These are phyloP conservation scores for Nigrospora sphaerica DNA, from an alignment of 2,329 filamentous ascomycete species.

Conservation along the genomic window DNA sequence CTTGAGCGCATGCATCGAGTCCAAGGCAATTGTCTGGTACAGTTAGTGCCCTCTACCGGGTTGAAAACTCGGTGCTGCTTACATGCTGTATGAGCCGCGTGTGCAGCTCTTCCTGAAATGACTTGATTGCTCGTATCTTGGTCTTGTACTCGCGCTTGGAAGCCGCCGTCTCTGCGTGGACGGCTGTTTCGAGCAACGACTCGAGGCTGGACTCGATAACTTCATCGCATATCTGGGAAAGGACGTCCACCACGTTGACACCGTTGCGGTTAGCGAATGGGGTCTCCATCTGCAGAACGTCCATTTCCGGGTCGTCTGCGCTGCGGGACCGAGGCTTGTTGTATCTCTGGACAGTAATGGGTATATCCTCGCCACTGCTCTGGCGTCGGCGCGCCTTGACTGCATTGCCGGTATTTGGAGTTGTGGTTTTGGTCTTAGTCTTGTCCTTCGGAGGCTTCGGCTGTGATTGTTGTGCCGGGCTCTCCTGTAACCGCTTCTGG, in stretches of 20 bases:
- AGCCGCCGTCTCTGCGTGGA: constrained; percentile 34
- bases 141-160: constrained; percentile 46
- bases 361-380: constrained; percentile 30
- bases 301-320: constrained; percentile 28
- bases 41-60: background rate
- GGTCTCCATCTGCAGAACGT: constrained; percentile 43
- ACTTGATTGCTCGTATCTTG: constrained; percentile 49
- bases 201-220: constrained; percentile 44
- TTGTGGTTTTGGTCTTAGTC: constrained; percentile 10
- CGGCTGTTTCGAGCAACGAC: constrained; percentile 35
- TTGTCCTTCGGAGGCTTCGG: constrained; percentile 16
- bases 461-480: constrained; percentile 35
- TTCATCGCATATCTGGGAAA: constrained; percentile 55
- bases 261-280: constrained; percentile 45
- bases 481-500: constrained; percentile 25
- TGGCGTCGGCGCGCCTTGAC: constrained; percentile 10
- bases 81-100: constrained; percentile 52
- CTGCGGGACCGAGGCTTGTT: constrained; percentile 35
- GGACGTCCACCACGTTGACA: constrained; percentile 56
- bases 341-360: constrained; percentile 56
- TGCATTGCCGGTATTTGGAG: constrained; percentile 2
- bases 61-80: constrained; percentile 18
- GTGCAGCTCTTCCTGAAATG: constrained; percentile 50
- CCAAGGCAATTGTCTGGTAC: constrained; percentile 48
- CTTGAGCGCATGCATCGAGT: constrained; percentile 49